Base-by-base conservation (phyloP, 371 early-diverging fungal genomes). In the Gilbertella persicaria region DNA sequence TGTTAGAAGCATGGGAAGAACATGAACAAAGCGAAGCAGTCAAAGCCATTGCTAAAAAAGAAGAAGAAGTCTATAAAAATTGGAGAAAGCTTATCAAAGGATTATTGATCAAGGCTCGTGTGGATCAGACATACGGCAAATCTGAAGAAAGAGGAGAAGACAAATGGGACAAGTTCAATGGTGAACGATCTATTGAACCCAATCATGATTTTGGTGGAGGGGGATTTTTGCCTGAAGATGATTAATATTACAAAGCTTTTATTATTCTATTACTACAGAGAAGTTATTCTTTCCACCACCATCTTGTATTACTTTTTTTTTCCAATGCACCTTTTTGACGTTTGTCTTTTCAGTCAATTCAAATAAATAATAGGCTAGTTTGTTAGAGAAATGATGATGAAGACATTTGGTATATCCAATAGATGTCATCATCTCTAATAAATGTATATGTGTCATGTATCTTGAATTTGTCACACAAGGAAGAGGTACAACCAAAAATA, bases 381-480 rank as follows among this genome's bases (percentile, higher is more conserved):
- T 85, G 51, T 78, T 85, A 2, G 90, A 80, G 24, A 84, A 83
- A 49, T 91, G 88, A 54, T 84, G 78, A 10, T 70, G 62, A n/a
- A 82, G 60, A 38, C 83, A 71, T 23, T 71, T 67, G 0, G 71
- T 48, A 57, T 87, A 88, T 1, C 90, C 90, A 12, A 89, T 69
- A 0, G 76, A 73, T 0, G 35, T 35, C 74, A 87, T 75, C 71
- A 92, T 86, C 17, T 60, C 55, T 42, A 78, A 30, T 20, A 94
- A 63, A 19, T 82, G 78, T 9, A 88, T 86, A 36, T 89, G 87
- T 28, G 86, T 82, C 77, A 92, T 79, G 59, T 95, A 95, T 4
- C 96, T 77, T 14, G 93, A 92, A 57, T 95, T 95, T 26, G 50
- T 71, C 16, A 94, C 67, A 66, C 96, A 95, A 0, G 94, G 87